Percentiles rank a stretch among this genome's conserved stretches.
These are phyloP conservation scores for Bromus sterilis DNA, from an alignment of 176 grass and related monocot species.

Conservation along the genomic window DNA sequence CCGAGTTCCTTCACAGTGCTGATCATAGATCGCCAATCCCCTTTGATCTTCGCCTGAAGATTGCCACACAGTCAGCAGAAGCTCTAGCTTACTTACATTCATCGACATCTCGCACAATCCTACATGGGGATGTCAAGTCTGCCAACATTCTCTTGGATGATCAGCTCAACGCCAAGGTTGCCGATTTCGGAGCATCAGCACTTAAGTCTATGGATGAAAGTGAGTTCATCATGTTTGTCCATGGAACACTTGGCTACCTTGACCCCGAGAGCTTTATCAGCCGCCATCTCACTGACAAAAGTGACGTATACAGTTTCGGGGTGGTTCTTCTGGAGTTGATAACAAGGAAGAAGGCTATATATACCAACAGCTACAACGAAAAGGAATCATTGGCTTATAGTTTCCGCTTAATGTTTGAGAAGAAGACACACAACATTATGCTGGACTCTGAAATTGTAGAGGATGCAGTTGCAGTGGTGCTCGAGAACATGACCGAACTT, in stretches of 20 bases:
- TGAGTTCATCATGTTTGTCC: constrained; percentile 36
- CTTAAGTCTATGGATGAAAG: constrained; percentile 16
- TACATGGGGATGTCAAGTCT: neutral
- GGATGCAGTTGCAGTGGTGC: neutral
- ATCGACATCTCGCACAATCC: neutral
- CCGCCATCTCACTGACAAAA: constrained; percentile 40
- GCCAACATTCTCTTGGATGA: neutral
- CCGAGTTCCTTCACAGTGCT: neutral
- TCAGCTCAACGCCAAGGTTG: neutral
- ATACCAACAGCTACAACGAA: neutral
- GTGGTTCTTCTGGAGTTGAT: constrained; percentile 56
- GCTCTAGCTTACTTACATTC: neutral
- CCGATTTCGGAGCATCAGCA: constrained; percentile 45
- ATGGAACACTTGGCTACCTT: constrained; percentile 44
- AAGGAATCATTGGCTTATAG: neutral
- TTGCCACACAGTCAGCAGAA: neutral
- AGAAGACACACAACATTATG: neutral
- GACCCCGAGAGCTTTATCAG: constrained; percentile 46
- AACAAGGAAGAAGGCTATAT: constrained; percentile 32
- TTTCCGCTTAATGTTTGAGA: neutral
- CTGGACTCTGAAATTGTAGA: neutral
- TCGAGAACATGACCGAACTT: neutral
- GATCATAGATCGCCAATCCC: neutral
- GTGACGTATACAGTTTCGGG: constrained; percentile 44
- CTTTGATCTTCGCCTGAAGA: neutral